Base-by-base conservation (phyloP, 192 early-diverging fungal genomes). In the Gaertneriomyces semiglobifer region DNA sequence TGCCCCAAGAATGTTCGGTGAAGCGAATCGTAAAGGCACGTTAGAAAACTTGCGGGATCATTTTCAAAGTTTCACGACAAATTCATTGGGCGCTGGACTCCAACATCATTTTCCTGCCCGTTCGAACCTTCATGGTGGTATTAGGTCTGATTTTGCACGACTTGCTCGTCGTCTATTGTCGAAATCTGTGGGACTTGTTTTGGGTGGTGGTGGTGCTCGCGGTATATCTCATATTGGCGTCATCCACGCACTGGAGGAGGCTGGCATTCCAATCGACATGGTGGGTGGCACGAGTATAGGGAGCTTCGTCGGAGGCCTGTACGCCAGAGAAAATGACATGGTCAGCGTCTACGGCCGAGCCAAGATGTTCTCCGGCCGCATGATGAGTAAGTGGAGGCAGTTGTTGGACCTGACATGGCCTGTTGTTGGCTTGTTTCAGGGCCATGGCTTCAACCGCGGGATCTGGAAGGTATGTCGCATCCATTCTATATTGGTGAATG, bases 221-320 rank as follows among this genome's bases (percentile, higher is more conserved):
- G 97, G 97, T 7, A 91, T 97, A 50, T 81, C 90, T 0, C 94
- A 97, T 50, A 83, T 98, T 62, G 94, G 95, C 50, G 82, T 97
- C 43, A 91, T 99, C 68, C 84, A 86, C 44, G 94, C 95, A 0
- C 80, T 99, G 41, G 95, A 99, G 71, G 97, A 99, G 69, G 94
- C 93, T 4, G 97, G 97, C 0, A 91, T 99, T 43, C 95, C 95
- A 2, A 88, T 99, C 38, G 97, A 99, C 74, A 95, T 98, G 79
- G 81, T 99, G 53, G 95, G 97, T 33, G 97, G 97, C n/a, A 96
- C 95, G 0, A 91, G 89, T 58, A 98, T 98, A 66, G 97, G 97
- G 9, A 84, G 90, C n/a, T 92, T 98, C 70, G 90, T 98, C 58
- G 89, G 90, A 18, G 97, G 95, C 0, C 81, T 99, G 14, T 96